Evolutionary conservation across 1,284 basidiomycete genomes (phyloP).

Genomic region (Marasmius oreades): DNA sequence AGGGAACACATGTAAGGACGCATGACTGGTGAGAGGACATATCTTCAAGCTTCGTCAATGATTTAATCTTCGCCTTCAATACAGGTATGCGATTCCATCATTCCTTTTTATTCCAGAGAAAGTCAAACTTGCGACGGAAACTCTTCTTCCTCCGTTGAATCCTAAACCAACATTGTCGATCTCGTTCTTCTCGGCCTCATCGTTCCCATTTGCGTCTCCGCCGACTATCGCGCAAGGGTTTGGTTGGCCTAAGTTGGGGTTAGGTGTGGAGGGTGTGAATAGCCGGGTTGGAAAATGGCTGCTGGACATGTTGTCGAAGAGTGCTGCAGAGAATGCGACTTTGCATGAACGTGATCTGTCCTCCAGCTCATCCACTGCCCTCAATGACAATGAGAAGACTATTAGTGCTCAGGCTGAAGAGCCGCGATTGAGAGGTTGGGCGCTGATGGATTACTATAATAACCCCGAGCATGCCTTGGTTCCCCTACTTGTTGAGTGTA

Average conservation of each 20-base stretch:
- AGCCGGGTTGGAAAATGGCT: constrained; percentile 68
- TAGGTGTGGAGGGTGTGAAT: constrained; percentile 84
- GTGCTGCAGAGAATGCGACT: constrained; percentile 12
- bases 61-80: constrained; percentile 7
- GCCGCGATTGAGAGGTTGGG: constrained; percentile 63
- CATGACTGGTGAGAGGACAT: constrained; percentile 72
- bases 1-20: constrained; percentile 62
- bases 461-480: constrained; percentile 54
- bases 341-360: constrained; percentile 14
- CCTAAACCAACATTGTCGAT: constrained; percentile 55
- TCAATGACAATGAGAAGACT: constrained; percentile 19
- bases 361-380: constrained; percentile 5
- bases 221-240: constrained; percentile 74
- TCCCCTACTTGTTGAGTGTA: constrained; percentile 72
- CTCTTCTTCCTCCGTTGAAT: constrained; percentile 44
- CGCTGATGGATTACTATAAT: constrained; percentile 66
- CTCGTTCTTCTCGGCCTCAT: constrained; percentile 76
- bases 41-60: background rate
- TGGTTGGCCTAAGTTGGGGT: constrained; percentile 68
- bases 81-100: constrained; percentile 73
- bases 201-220: constrained; percentile 77
- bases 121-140: constrained; percentile 47
- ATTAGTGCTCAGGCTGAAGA: constrained; percentile 17
- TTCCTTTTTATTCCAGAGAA: constrained; percentile 82
- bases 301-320: constrained; percentile 40